phyloP scores from a whole-genome alignment of 2,329 filamentous ascomycete genomes.

The Cadophora sp. region DNA sequence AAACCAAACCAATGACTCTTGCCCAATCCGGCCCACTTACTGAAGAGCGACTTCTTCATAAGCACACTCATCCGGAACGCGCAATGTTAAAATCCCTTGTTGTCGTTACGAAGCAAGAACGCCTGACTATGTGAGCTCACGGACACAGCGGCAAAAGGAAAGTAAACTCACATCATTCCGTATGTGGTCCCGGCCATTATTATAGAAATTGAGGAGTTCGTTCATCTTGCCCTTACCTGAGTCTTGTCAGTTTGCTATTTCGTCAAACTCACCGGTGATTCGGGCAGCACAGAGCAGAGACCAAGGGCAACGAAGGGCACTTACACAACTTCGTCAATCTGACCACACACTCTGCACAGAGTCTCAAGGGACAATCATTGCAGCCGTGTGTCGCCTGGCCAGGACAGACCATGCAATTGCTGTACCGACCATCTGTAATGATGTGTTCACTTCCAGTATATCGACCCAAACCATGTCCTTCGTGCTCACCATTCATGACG shows the following conservation, averaged over 20 bases:
- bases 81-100: conserved; percentile 20
- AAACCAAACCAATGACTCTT: not conserved
- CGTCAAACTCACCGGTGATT: too few species aligned
- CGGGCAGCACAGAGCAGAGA: too few species aligned
- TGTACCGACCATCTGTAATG: conserved; percentile 1
- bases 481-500: not conserved
- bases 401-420: conserved; percentile 32
- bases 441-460: not conserved
- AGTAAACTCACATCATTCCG: conserved; percentile 31
- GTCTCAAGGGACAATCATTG: conserved; percentile 26
- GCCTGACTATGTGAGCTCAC: conserved; percentile 9
- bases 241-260: not conserved
- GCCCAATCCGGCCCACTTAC: not conserved
- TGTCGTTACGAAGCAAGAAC: conserved; percentile 26
- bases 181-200: conserved; percentile 14
- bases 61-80: not conserved
- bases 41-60: not conserved
- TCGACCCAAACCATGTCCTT: not conserved
- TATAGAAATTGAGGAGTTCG: conserved; percentile 20
- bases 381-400: conserved; percentile 18
- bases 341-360: conserved; percentile 27
- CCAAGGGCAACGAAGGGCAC: not conserved
- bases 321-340: conserved; percentile 19
- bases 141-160: not conserved
- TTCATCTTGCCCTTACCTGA: conserved; percentile 28